These are phyloP conservation scores for Phytophthora idaei DNA, from an alignment of 352 stramenopile species.

Conservation along the genomic window DNA sequence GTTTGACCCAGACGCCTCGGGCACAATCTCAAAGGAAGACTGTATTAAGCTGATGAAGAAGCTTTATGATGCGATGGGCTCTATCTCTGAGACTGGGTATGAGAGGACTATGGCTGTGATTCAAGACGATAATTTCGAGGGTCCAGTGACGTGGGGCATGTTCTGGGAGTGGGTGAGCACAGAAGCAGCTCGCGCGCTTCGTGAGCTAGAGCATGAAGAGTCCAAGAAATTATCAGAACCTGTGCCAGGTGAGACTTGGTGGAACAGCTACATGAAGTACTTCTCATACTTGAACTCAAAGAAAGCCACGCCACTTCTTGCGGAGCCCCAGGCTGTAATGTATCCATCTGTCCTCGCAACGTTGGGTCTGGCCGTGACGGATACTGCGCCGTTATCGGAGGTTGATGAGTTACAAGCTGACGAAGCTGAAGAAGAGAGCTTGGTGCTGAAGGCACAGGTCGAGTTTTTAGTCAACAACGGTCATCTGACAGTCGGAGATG, in stretches of 20 bases:
- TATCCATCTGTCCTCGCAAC: conserved; percentile 31
- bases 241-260: conserved; percentile 64
- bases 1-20: conserved; percentile 66
- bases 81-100: conserved; percentile 70
- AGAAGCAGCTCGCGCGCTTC: conserved; percentile 71
- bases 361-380: conserved; percentile 8
- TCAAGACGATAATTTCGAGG: conserved; percentile 63
- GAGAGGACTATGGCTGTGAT: conserved; percentile 63
- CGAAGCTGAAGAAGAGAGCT: conserved; percentile 31
- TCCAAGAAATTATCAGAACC: conserved; percentile 48
- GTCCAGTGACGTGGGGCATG: conserved; percentile 79
- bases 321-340: conserved; percentile 32
- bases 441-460: conserved; percentile 75
- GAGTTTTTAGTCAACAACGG: conserved; percentile 77
- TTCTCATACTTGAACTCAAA: conserved; percentile 47
- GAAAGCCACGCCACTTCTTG: conserved; percentile 24
- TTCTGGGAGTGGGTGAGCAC: conserved; percentile 90
- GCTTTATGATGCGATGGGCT: conserved; percentile 72
- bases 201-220: conserved; percentile 66
- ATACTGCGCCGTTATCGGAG: not conserved
- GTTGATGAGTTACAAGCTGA: conserved; percentile 1
- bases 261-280: conserved; percentile 63
- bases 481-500: conserved; percentile 65
- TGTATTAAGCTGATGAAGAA: conserved; percentile 81
- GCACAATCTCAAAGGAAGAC: conserved; percentile 72